Conservation (phyloP, 2,329 filamentous ascomycete genomes). For the Rhexocercosporidium sp. region DNA sequence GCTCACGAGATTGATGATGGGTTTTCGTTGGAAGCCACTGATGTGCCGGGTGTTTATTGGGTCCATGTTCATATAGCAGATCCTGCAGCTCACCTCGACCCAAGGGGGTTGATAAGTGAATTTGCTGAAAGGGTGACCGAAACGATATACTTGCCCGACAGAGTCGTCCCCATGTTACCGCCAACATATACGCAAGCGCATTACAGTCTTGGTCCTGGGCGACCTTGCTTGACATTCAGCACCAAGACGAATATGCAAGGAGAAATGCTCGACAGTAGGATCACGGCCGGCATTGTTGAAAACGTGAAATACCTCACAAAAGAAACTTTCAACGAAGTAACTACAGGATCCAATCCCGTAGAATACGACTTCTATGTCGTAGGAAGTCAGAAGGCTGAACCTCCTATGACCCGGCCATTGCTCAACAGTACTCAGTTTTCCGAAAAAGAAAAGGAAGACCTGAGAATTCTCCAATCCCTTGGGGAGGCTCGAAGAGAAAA, state of each 20-base stretch:
- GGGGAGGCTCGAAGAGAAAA: slow-evolving; percentile 45
- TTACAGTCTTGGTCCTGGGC: slow-evolving; percentile 59
- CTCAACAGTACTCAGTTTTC: slow-evolving; percentile 41
- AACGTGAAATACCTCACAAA: slow-evolving; percentile 64
- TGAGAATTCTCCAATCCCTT: slow-evolving; percentile 54
- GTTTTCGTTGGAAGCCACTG: slow-evolving; percentile 69
- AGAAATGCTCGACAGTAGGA: slow-evolving; percentile 56
- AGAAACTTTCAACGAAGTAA: slow-evolving; percentile 49
- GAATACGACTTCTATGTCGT: slow-evolving; percentile 20
- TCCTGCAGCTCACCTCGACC: slow-evolving; percentile 71
- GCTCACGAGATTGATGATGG: slow-evolving; percentile 81
- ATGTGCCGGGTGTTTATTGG: slow-evolving; percentile 65
- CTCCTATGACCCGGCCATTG: neutral
- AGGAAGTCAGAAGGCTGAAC: slow-evolving; percentile 17
- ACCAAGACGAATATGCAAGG: slow-evolving; percentile 59
- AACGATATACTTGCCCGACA: slow-evolving; percentile 65
- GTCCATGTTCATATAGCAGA: slow-evolving; percentile 81
- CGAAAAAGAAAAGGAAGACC: slow-evolving; percentile 49
- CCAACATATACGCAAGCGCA: slow-evolving; percentile 51
- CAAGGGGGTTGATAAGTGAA: slow-evolving; percentile 61
- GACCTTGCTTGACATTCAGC: slow-evolving; percentile 66
- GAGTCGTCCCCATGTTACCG: slow-evolving; percentile 63
- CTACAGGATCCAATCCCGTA: slow-evolving; percentile 21
- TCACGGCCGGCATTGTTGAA: slow-evolving; percentile 58
- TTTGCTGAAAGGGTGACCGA: slow-evolving; percentile 65